Evolutionary conservation across 345 rosid genomes (phyloP), one percentile per base, ranked within the genome.

Genomic region (Odontarrhena argentea): DNA sequence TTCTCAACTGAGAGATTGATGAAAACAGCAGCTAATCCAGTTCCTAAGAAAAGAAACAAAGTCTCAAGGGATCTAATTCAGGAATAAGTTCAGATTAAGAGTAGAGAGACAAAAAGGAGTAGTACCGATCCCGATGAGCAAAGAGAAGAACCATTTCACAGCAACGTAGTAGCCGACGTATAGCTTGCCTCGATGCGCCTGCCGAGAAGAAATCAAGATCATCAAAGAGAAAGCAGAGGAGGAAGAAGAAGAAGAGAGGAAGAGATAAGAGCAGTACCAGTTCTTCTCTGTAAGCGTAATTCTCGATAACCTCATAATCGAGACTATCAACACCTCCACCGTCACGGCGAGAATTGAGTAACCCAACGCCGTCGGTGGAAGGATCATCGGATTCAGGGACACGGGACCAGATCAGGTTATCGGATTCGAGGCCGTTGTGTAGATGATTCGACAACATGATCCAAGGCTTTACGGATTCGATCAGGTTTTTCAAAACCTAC

Each of bases 271-370:
- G 44, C 49, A 24, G 7, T 42, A 92, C 98, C 86, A 76, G 97
- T 43, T 94, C 95, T 81, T 94, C 93, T 74, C 99, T 78, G 69
- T 94, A 94, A 9, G 92, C 97, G 30, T 84, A 51, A 79, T 94
- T 94, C 86, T 94, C 99, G 52, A 91, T 81, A 26, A 91, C 97
- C 79, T 88, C 97, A 37, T 94, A 94, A 52, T 94, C 99, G 44
- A 94, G 99, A 55, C 99, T 93, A 71, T 87, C 89, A 8, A 84
- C 91, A 44, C 68, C 70, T 46, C 71, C 70, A 6, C 77, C 81
- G 62, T 74, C 72, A 14, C 79, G 64, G 40, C 74, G 56, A 53
- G 79, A 69, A 76, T 72, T 78, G 73, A 81, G 80, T 38, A 84
- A 45, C 13, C 84, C 83, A 30, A 76, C 80, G 12, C 71, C 83